Conservation (phyloP, 2,329 filamentous ascomycete species). For the Pyrenophora graminea region DNA sequence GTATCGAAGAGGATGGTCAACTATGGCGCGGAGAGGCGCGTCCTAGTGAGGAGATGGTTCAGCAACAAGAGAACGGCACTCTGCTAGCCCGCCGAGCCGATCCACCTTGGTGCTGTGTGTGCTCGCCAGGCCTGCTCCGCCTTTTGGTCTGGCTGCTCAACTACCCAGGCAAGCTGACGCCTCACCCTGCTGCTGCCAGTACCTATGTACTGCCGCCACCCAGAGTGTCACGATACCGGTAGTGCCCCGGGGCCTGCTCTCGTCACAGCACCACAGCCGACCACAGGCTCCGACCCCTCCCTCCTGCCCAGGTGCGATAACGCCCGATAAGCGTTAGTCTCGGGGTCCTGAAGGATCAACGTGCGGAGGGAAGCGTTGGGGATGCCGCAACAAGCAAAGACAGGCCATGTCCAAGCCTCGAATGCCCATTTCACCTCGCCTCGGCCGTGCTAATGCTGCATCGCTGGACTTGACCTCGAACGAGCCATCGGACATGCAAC, state of each 20-base stretch:
- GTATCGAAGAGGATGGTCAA: conserved; percentile 5
- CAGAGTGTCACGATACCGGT: conserved; percentile 22
- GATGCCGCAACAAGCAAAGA: conserved; percentile 28
- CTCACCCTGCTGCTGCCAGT: conserved; percentile 22
- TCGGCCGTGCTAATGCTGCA: conserved; percentile 3
- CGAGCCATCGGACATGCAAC: conserved; percentile 13
- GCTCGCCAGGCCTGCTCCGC: conserved; percentile 8
- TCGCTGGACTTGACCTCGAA: conserved; percentile 9
- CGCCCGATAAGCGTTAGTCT: conserved; percentile 35
- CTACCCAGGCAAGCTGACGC: conserved; percentile 21
- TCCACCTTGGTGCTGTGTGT: conserved; percentile 12
- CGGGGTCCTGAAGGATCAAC: conserved; percentile 24
- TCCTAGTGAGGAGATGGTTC: conserved; percentile 9
- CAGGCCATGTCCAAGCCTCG: conserved; percentile 13
- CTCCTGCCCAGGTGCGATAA: conserved; percentile 26
- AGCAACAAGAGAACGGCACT: conserved; percentile 17
- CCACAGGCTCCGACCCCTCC: conserved; percentile 16
- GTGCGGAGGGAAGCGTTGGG: conserved; percentile 24
- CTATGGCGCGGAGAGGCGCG: conserved; percentile 11
- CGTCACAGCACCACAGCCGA: conserved; percentile 6
- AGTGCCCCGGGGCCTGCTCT: conserved; percentile 8
- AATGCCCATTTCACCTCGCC: conserved; percentile 3
- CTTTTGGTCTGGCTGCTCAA: conserved; percentile 8
- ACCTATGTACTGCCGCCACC: too few relatives aligned
- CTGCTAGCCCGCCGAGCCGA: conserved; percentile 26